These are phyloP conservation scores for Sugiyamaella grinbergsii DNA, from an alignment of 1,139 yeast genomes.

Conservation along the genomic window DNA sequence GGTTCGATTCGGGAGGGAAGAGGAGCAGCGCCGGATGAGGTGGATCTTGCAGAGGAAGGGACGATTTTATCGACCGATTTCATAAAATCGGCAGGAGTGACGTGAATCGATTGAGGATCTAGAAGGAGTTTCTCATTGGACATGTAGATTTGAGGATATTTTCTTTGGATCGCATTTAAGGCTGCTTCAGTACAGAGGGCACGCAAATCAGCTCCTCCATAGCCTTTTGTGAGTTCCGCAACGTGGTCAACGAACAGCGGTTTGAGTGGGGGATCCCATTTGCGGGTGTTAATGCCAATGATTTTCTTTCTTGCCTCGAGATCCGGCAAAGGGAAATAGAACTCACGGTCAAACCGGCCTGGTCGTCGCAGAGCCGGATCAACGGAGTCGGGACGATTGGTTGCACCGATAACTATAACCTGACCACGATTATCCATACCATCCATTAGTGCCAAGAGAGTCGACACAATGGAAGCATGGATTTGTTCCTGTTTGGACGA, in stretches of 20 bases:
- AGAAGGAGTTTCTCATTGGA: conserved; percentile 73
- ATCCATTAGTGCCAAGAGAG: conserved; percentile 93
- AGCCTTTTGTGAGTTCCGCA: conserved; percentile 87
- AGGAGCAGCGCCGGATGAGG: conserved; percentile 74
- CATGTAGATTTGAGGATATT: conserved; percentile 89
- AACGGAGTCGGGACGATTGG: conserved; percentile 95
- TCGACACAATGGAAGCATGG: conserved; percentile 95
- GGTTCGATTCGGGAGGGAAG: conserved; percentile 74
- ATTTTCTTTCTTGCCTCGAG: conserved; percentile 75
- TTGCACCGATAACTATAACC: conserved; percentile 96
- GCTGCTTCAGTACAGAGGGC: conserved; percentile 98
- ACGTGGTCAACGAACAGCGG: conserved; percentile 62
- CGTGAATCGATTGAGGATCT: conserved; percentile 70
- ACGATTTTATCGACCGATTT: conserved; percentile 81
- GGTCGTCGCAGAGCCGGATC: conserved; percentile 98
- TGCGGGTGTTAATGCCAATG: conserved; percentile 78
- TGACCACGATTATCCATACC: conserved; percentile 99
- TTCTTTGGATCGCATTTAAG: conserved; percentile 82
- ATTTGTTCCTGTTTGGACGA: conserved; percentile 97
- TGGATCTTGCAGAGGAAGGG: conserved; percentile 89
- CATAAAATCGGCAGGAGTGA: conserved; percentile 85
- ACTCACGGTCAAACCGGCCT: conserved; percentile 96
- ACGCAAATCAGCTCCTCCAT: conserved; percentile 96
- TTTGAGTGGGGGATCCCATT: conserved; percentile 79
- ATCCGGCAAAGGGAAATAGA: conserved; percentile 93